Percentiles rank a stretch among this genome's conserved stretches.
Conservation (phyloP, 306 rosid species). For the Erythrophleum fordii region DNA sequence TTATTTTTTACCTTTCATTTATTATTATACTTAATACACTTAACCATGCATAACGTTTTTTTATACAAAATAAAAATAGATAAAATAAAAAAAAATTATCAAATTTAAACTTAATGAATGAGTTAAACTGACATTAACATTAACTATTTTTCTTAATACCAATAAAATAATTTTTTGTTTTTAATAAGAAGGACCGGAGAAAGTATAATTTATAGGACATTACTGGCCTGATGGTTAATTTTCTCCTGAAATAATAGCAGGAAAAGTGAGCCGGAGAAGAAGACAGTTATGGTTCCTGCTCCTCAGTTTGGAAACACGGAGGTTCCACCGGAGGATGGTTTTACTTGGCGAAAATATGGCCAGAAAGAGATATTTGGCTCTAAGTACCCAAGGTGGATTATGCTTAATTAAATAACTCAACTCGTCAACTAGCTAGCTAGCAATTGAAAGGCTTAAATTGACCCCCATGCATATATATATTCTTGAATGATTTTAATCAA, state of each 20-base stretch:
- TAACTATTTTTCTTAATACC: no score
- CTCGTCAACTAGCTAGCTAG: neutral
- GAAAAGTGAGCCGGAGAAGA: slow-evolving; percentile 50
- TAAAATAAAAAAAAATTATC: no score
- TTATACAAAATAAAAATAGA: no score
- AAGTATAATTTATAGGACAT: neutral
- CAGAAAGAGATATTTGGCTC: slow-evolving; percentile 81
- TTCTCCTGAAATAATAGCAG: slow-evolving; percentile 26
- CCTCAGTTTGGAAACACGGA: slow-evolving; percentile 75
- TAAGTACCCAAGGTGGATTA: slow-evolving; percentile 60
- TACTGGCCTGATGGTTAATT: neutral
- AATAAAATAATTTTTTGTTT: no score
- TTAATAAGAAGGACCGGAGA: no score
- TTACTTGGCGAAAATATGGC: slow-evolving; percentile 89
- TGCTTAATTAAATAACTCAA: neutral
- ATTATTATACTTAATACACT: no score
- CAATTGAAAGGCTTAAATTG: slow-evolving; percentile 2
- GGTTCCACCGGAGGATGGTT: slow-evolving; percentile 80
- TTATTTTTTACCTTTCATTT: no score
- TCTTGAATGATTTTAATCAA: neutral
- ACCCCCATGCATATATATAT: neutral
- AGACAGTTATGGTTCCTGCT: slow-evolving; percentile 48
- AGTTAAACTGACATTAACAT: no score
- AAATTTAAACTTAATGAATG: no score
- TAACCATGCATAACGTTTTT: no score